Evolutionary conservation across 129 eudicot species (phyloP), one percentile per base, ranked within the genome.

Genomic region (Flaveria brownii): DNA sequence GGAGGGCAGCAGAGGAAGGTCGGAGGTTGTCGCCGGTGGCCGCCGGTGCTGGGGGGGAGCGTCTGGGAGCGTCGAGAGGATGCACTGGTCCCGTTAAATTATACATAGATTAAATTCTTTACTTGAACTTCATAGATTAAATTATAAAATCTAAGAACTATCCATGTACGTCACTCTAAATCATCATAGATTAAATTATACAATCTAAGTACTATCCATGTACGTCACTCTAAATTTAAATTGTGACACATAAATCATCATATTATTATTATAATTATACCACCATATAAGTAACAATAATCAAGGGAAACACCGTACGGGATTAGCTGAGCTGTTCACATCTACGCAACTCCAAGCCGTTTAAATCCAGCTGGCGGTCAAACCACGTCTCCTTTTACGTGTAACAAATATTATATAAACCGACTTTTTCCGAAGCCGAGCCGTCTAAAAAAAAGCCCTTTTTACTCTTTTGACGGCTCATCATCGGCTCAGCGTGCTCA

Each of bases 401-500:
- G 78, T 64, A 60, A 66, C 61, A 5, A 46, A 51, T 61, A 14
- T 13, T 62, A 26, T 26, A 26, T 14, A 9, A 45, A 9, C 54
- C 42, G 77, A 56, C 77, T 2, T 26, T 25, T 70, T 47, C 39
- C 6, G 30, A 70, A 82, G 76, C 86, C 86, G 77, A 82, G 78
- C 83, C 81, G 33, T 50, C 4, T 41, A 43, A 67, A 26, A 10
- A 15, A 36, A 30, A 5, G 8, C 1, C 4, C 0, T 14, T 25
- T 30, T 56, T 42, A 14, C 50, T 0, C 57, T 10, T 49, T 75
- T 62, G 65, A 74, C 81, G 0, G 45, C 77, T 18, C 15, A 60
- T n/a, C 49, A 73, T 75, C 75, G 43, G 72, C 77, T 78, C 82
- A 78, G 50, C 81, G 83, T 83, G 83, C 75, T 16, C 43, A 68